Conservation (phyloP, 2,329 filamentous ascomycete genomes). For the Lachnellula arida region DNA sequence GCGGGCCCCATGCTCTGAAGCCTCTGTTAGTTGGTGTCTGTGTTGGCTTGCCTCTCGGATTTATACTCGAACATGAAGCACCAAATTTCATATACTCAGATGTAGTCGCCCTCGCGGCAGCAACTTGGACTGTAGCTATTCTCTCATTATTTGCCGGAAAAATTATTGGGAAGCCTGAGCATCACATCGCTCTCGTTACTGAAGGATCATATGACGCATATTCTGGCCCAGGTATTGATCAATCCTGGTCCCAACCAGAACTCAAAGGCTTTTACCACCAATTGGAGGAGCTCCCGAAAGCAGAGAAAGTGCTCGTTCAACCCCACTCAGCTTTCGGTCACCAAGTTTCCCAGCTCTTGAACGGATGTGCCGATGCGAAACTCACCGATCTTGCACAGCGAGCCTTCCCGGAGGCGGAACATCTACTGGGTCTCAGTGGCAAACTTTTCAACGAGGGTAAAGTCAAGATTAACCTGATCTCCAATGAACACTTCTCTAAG, state of each 20-base stretch:
- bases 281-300: constrained; percentile 35
- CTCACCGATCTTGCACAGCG: constrained; percentile 22
- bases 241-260: constrained; percentile 46
- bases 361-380: constrained; percentile 32
- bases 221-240: constrained; percentile 33
- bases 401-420: constrained; percentile 38
- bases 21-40: constrained; percentile 42
- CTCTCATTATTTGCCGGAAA: constrained; percentile 44
- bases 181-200: constrained; percentile 5
- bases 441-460: constrained; percentile 13
- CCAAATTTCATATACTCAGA: constrained; percentile 40
- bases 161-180: constrained; percentile 42
- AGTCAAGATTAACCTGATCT: constrained; percentile 14
- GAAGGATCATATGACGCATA: constrained; percentile 10
- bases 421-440: constrained; percentile 23
- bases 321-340: constrained; percentile 41
- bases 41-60: constrained; percentile 43
- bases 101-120: constrained; percentile 42
- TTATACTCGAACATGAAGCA: constrained; percentile 36
- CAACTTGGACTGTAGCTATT: constrained; percentile 49
- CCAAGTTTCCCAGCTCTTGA: constrained; percentile 38
- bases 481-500: constrained; percentile 12
- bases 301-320: constrained; percentile 38
- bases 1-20: constrained; percentile 44
- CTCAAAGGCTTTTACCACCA: constrained; percentile 41